Evolutionary conservation across 306 rosid genomes (phyloP), one percentile per base, ranked within the genome.

Genomic region (Gynostemma pentaphyllum): DNA sequence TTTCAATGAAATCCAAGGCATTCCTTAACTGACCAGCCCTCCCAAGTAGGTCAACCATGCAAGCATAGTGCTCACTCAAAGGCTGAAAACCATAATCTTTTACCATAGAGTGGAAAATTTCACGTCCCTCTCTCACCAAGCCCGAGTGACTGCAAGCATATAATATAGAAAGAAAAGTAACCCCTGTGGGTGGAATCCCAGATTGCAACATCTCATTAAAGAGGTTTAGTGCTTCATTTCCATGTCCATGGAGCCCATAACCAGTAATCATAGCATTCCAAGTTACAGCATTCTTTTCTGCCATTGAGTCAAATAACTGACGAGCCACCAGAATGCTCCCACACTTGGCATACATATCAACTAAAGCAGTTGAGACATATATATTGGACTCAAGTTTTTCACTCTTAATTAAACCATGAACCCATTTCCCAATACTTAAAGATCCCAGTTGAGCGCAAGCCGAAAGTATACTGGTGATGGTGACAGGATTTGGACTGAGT

Each of bases 91-190:
- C 83, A 70, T 82, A 80, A 69, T 81, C 72, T 67, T 75, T 74
- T 53, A 81, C 85, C 99, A 92, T 92, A 37, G 74, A 68, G 67
- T 76, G 70, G 72, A 92, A 92, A 72, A 86, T 73, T 68, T 82
- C 81, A 19, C 81, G 76, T 52, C 99, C 96, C 78, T 88, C 86
- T 70, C 72, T 80, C 30, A 92, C 94, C 82, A 92, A 68, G 50
- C 96, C 95, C 14, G 99, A 81, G 77, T 92, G 99, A 60, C 99
- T 92, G 79, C 96, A 92, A 72, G 96, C 99, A 76, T 92, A 78
- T 79, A 88, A 76, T 71, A 79, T 69, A 24, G 94, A 86, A 40
- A 92, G 87, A 72, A 92, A 86, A 69, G 96, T 88, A 66, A 92
- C 90, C 13, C 82, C 51, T 16, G 79, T 82, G 53, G 96, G 96